A percentile compares a stretch with the other conserved stretches of the same genome.
These are phyloP conservation scores for Yarrowia sp. DNA, from an alignment of 805 yeast genomes.

Conservation along the genomic window DNA sequence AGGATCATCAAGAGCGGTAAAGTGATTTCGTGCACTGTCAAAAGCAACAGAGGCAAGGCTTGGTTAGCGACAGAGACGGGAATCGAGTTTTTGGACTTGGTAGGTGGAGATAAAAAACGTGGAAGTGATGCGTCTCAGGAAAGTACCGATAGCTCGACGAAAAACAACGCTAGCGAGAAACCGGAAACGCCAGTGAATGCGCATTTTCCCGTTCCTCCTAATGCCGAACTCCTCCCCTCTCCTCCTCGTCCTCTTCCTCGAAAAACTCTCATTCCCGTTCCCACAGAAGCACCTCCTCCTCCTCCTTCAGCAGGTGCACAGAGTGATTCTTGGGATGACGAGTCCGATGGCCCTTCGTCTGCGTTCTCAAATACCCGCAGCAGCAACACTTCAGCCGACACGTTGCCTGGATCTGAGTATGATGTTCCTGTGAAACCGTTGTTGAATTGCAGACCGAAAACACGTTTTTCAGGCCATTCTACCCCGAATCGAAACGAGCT, in stretches of 20 bases:
- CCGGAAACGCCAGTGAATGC: too few relatives aligned
- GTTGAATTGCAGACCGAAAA: slow-evolving; percentile 2
- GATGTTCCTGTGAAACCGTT: slow-evolving; percentile 3
- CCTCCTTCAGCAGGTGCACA: slow-evolving; percentile 4
- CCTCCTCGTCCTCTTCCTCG: slow-evolving; percentile 6
- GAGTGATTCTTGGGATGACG: slow-evolving; percentile 16
- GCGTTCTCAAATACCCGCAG: slow-evolving; percentile 12
- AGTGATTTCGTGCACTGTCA: not conserved
- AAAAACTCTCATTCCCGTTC: not conserved
- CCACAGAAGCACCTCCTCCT: slow-evolving; percentile 1
- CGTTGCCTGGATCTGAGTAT: not conserved
- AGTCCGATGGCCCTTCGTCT: not conserved
- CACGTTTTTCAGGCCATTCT: not conserved
- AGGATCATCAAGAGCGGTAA: not conserved
- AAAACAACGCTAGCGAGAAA: too few relatives aligned
- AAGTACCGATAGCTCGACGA: not conserved
- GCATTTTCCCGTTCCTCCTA: not conserved
- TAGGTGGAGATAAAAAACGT: not conserved
- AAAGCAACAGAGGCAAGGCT: slow-evolving; percentile 14
- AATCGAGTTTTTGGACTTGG: slow-evolving; percentile 4
- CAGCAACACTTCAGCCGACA: slow-evolving; percentile 16
- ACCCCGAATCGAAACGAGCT: slow-evolving; percentile 1
- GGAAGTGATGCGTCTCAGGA: not conserved
- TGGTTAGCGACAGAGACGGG: not conserved
- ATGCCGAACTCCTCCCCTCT: not conserved